Evolutionary conservation across 202 grass and related monocot genomes (phyloP), one percentile per base, ranked within the genome.

Genomic region (Cymbopogon flexuosus): DNA sequence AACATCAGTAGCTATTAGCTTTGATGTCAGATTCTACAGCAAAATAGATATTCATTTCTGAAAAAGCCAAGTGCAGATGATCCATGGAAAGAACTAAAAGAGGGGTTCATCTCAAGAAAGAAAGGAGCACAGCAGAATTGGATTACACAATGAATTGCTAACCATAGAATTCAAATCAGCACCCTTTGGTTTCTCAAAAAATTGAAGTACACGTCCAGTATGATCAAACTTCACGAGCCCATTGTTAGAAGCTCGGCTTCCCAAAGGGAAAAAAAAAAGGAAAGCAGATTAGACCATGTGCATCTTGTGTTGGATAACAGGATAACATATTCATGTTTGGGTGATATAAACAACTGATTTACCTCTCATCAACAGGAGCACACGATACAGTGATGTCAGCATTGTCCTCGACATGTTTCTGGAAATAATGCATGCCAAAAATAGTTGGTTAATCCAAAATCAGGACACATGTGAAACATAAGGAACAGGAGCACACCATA

Each of bases 311-410:
- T 60, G 22, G 37, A 68, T 78, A 77, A 62, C 23, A 65, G 64
- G 12, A 78, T 66, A 8, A 15, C 39, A 45, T 22, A 27, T 19
- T 42, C 80, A 27, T 37, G 56, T 58, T 57, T 77, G 61, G 43
- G 72, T 58, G 54, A 10, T 23, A 34, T 10, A 58, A 43, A 43
- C 12, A 65, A 37, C 65, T 63, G 31, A 37, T 61, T 68, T 91
- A 97, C 93, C 88, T 91, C 18, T 87, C 84, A 34, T 66, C 74
- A 35, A 87, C 78, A 11, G 84, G 84, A 52, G 83, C 88, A 76
- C 90, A 97, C 39, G 90, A 79, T 41, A 97, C 36, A 41, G 84
- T 83, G 61, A 97, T 93, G 29, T 97, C 90, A 47, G 93, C 93
- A 87, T 79, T 71, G 64, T 72, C 83, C 70, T 97, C 81, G 4